These are phyloP conservation scores for Epichloe baconii DNA, from an alignment of 2,329 filamentous ascomycete genomes.

Conservation along the genomic window DNA sequence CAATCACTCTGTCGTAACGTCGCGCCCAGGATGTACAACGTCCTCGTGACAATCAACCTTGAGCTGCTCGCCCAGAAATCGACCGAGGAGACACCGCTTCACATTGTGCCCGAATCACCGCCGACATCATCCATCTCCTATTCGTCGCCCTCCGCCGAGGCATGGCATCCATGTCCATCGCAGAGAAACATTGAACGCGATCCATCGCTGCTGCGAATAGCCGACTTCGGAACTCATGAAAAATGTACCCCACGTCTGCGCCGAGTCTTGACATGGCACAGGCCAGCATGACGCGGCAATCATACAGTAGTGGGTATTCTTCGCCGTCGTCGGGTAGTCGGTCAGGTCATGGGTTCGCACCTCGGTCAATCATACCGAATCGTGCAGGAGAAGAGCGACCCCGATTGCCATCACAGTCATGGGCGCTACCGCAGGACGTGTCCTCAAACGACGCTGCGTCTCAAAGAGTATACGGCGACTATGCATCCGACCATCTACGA, in stretches of 20 bases:
- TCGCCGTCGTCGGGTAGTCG: slow-evolving; percentile 6
- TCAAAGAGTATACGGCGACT: not conserved
- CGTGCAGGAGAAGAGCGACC: slow-evolving; percentile 4
- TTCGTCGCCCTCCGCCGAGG: not conserved
- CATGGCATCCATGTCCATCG: not conserved
- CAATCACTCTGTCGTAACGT: slow-evolving; percentile 35
- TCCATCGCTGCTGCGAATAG: not conserved
- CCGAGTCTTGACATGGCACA: slow-evolving; percentile 1
- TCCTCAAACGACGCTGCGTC: not conserved
- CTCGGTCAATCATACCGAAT: slow-evolving; percentile 6
- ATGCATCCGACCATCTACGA: not conserved
- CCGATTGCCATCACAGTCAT: not conserved
- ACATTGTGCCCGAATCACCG: slow-evolving; percentile 7
- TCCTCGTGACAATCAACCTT: slow-evolving; percentile 40
- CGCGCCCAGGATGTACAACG: slow-evolving; percentile 35
- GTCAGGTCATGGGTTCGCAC: slow-evolving; percentile 2
- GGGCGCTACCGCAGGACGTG: slow-evolving; percentile 1
- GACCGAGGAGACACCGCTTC: slow-evolving; percentile 7
- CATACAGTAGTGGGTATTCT: slow-evolving; percentile 7
- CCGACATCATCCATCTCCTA: slow-evolving; percentile 1
- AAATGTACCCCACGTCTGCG: not conserved
- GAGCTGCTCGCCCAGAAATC: slow-evolving; percentile 19
- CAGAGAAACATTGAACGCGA: not conserved
- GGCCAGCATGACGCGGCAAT: slow-evolving; percentile 6
- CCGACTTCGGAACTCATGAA: not conserved